Base-by-base conservation (phyloP, 345 rosid species). In the Litchi chinensis region DNA sequence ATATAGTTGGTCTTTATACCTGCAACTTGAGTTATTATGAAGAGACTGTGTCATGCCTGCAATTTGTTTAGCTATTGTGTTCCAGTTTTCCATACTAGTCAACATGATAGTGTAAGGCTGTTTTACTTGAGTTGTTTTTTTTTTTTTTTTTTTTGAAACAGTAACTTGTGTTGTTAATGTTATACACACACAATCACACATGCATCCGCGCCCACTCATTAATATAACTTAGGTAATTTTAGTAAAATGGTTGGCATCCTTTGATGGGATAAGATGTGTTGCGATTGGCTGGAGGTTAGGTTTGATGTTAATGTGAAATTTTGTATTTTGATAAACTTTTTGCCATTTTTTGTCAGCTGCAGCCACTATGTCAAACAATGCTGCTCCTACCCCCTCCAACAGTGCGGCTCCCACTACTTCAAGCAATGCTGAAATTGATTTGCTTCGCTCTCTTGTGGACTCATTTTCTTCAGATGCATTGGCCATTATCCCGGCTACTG, bases 391-490 rank as follows among this genome's bases (percentile, higher is more conserved):
- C 46, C 62, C 84, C 40, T 59, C 60, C 0, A 59, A 57, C 66
- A 2, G 26, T 59, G 60, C 68, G n/a, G 44, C 52, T 22, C 84
- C 90, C 28, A 65, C 85, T 19, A 46, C 89, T 72, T 78, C 90
- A 56, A 89, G 76, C 80, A 91, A 52, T 88, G 87, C 82, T 46
- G 95, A 94, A 84, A 86, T 93, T 81, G 98, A 97, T 85, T 86
- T 95, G 84, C 93, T 95, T 73, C 95, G 95, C 75, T 85, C 91
- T 64, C 80, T 93, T 65, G 84, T 97, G 39, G 98, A 93, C 74
- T 81, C 89, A 56, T 91, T 90, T 84, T 46, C 84, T 68, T 79
- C 82, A 70, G 85, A 87, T 77, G 83, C 94, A 78, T 84, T 87
- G 82, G 95, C 98, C 19, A 90, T 90, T 73, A 86, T 89, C 87